phyloP scores from a whole-genome alignment of 2,329 filamentous ascomycete species.

The Diaporthe caulivora region DNA sequence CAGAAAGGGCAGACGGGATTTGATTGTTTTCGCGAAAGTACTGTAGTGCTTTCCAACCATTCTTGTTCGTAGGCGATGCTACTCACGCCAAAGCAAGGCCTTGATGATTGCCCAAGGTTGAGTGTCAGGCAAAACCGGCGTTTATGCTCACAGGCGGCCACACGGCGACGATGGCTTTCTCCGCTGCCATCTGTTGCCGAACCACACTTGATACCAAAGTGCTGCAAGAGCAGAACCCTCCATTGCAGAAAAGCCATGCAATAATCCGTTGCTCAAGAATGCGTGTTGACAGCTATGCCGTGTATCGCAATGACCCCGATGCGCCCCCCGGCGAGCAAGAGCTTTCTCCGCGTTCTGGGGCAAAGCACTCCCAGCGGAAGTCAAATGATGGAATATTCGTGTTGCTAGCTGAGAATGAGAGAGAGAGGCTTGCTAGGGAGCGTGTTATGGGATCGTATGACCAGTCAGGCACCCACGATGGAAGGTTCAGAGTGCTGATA shows the following conservation, averaged over 20 bases:
- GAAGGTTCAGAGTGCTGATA: background rate
- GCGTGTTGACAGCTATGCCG: constrained; percentile 8
- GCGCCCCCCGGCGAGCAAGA: background rate
- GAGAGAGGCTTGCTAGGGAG: background rate
- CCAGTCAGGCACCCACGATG: constrained; percentile 19
- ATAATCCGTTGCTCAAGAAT: constrained; percentile 4
- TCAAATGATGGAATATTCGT: no score
- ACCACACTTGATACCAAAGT: background rate
- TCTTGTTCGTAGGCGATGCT: background rate
- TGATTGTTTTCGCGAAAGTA: constrained; percentile 1
- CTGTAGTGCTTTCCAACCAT: background rate
- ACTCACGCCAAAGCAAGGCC: background rate
- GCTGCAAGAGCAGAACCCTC: background rate
- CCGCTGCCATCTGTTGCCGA: background rate
- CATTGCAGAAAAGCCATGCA: constrained; percentile 7
- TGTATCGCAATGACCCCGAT: background rate
- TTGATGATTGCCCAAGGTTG: background rate
- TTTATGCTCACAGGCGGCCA: background rate
- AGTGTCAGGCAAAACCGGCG: constrained; percentile 16
- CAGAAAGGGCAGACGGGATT: background rate
- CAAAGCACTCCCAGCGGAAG: background rate
- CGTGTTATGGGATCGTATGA: constrained; percentile 3
- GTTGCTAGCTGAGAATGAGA: background rate
- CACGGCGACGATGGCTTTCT: background rate
- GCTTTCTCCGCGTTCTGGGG: background rate